Evolutionary conservation across 1,284 basidiomycete species (phyloP), one percentile per base, ranked within the genome.

Genomic region (Porogramme epimiltina): DNA sequence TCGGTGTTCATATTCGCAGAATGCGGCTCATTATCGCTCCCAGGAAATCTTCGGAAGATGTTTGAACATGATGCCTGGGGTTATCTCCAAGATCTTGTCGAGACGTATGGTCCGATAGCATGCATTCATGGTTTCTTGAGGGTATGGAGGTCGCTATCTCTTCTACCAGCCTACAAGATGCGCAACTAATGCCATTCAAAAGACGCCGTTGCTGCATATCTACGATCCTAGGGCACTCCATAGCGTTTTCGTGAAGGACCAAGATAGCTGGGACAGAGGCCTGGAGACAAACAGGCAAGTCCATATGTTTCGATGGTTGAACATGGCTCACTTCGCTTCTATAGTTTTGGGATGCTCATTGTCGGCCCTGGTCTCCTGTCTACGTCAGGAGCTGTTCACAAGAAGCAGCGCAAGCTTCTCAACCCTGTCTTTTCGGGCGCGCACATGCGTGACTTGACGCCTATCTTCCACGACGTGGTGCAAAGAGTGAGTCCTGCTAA

Each of bases 391-490:
- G 10, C 15, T 3, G 40, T 23, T 10, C 52, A 54, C 22, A 26
- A 38, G 22, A 54, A 41, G n/a, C 52, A 54, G 37, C 47, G 52
- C 19, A 54, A 62, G 36, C 18, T 58, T 10, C 52, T 62, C 13
- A 62, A 58, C 41, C 60, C 60, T 0, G 39, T 52, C 4, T 62
- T 62, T 31, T 59, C 57, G 18, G 40, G 40, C 11, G 43, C 43
- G 3, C 55, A 59, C 19, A 55, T 62, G 53, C 55, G 60, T 13
- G 34, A 47, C 22, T 41, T 62, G 28, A 36, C 46, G 11, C 55
- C 55, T 19, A 45, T 51, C 3, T 53, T 60, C 26, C 46, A 53
- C n/a, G 13, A 36, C 31, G 20, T 41, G 3, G 22, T 28, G 10
- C 16, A 28, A 16, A 49, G 37, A 36, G 42, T 43, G 20, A 16